Evolutionary conservation across 1,139 yeast genomes (phyloP).

Genomic region (Blastobotrys ciferrii): DNA sequence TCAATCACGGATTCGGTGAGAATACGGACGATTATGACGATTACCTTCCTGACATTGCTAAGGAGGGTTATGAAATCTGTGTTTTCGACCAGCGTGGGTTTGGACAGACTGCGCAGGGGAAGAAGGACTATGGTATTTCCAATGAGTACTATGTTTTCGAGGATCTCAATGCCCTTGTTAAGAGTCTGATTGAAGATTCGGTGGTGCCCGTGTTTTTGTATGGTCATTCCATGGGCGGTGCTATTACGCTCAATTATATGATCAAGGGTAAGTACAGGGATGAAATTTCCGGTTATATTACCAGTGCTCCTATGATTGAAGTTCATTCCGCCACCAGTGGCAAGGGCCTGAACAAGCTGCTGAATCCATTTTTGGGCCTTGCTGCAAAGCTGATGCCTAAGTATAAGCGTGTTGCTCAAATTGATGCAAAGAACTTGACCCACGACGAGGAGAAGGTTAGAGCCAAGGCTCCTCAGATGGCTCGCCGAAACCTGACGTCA

Average conservation of each 20-base stretch:
- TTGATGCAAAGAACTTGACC: slow-evolving; percentile 56
- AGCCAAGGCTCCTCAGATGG: slow-evolving; percentile 29
- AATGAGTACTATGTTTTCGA: slow-evolving; percentile 61
- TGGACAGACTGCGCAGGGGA: slow-evolving; percentile 62
- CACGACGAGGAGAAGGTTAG: slow-evolving; percentile 42
- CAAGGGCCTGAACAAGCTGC: slow-evolving; percentile 48
- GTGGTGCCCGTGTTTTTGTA: slow-evolving; percentile 49
- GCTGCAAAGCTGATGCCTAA: slow-evolving; percentile 54
- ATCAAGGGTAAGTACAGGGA: slow-evolving; percentile 60
- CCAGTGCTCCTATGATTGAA: slow-evolving; percentile 65
- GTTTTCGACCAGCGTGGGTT: slow-evolving; percentile 88
- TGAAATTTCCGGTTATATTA: slow-evolving; percentile 54
- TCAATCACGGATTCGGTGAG: slow-evolving; percentile 75
- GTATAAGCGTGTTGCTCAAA: slow-evolving; percentile 53
- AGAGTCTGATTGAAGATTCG: slow-evolving; percentile 29
- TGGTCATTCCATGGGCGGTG: slow-evolving; percentile 99
- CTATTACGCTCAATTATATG: slow-evolving; percentile 70
- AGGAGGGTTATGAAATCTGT: slow-evolving; percentile 68
- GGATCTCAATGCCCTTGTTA: slow-evolving; percentile 68
- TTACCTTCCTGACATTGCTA: slow-evolving; percentile 56
- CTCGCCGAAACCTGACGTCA: slow-evolving; percentile 45
- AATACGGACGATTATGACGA: slow-evolving; percentile 49
- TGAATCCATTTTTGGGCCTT: slow-evolving; percentile 48
- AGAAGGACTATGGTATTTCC: slow-evolving; percentile 57
- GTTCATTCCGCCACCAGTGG: slow-evolving; percentile 50